phyloP scores from a whole-genome alignment of 164 flowering plant genomes.

The Stephania cephalantha region DNA sequence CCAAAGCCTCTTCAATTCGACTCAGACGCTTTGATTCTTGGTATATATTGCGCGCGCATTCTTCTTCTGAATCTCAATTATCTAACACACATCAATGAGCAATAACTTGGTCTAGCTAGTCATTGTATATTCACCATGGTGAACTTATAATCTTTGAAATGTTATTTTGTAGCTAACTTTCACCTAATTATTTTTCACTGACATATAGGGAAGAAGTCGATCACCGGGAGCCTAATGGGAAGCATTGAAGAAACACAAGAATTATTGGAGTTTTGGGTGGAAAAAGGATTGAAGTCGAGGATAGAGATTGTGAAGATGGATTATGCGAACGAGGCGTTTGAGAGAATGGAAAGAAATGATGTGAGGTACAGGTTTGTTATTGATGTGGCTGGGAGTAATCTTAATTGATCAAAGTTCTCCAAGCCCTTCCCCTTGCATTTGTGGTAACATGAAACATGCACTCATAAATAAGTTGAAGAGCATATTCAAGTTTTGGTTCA shows the following conservation, averaged over 20 bases:
- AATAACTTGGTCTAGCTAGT: too few species aligned
- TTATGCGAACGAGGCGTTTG: constrained; percentile 42
- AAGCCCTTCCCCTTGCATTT: background rate
- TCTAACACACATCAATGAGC: background rate
- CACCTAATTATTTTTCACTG: background rate
- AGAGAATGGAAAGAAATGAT: constrained; percentile 48
- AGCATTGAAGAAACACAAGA: constrained; percentile 48
- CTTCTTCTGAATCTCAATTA: background rate
- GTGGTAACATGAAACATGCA: background rate
- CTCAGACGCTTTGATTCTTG: constrained; percentile 23
- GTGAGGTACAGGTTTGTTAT: constrained; percentile 50
- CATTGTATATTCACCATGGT: background rate
- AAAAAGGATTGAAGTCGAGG: constrained; percentile 31
- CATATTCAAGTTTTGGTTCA: constrained; percentile 2
- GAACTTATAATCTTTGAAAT: background rate
- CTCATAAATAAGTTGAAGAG: background rate
- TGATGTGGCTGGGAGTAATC: constrained; percentile 43
- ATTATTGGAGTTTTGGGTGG: constrained; percentile 37
- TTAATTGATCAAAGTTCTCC: constrained; percentile 8
- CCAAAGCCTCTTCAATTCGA: constrained; percentile 33
- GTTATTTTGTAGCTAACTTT: background rate
- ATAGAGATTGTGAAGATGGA: constrained; percentile 49
- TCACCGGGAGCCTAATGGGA: constrained; percentile 45
- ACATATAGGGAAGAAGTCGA: constrained; percentile 31
- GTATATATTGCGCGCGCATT: constrained; percentile 17